Conservation (phyloP, 257 asterid genomes). For the Coffea canephora region DNA sequence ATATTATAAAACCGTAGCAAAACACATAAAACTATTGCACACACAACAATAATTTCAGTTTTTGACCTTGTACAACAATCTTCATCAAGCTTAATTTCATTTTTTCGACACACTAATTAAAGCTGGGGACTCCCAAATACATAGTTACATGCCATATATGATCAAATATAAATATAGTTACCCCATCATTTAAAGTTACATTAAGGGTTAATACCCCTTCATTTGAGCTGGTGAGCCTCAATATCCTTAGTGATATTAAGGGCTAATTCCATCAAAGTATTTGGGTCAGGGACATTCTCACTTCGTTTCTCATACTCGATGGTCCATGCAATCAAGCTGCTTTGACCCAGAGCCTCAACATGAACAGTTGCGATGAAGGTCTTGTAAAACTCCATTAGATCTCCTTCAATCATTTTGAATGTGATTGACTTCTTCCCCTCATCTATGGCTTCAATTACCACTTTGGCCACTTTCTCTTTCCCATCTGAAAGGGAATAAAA, state of each 20-base stretch:
- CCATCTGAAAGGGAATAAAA: conserved; percentile 14
- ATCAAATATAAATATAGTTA: too few species aligned
- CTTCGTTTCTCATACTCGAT: conserved; percentile 17
- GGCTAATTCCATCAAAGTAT: conserved; percentile 4
- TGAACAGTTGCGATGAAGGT: conserved; percentile 6
- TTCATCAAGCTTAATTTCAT: too few species aligned
- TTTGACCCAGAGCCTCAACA: conserved; percentile 17
- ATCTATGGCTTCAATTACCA: conserved; percentile 20
- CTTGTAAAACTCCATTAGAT: conserved; percentile 19
- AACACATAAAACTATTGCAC: too few species aligned
- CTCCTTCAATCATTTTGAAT: conserved; percentile 26
- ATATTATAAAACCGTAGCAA: too few species aligned
- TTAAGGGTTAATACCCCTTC: background rate
- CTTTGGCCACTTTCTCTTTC: conserved; percentile 19
- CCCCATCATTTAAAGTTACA: too few species aligned
- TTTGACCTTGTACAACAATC: too few species aligned
- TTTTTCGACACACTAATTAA: too few species aligned
- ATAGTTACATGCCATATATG: too few species aligned
- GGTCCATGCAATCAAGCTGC: conserved; percentile 22
- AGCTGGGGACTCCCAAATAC: too few species aligned
- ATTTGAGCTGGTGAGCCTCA: conserved; percentile 21
- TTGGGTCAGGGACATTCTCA: conserved; percentile 13
- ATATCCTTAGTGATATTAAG: conserved; percentile 21
- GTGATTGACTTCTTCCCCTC: conserved; percentile 19
- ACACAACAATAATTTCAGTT: too few species aligned